phyloP scores from a whole-genome alignment of 306 rosid species.

The Erythrophleum fordii region DNA sequence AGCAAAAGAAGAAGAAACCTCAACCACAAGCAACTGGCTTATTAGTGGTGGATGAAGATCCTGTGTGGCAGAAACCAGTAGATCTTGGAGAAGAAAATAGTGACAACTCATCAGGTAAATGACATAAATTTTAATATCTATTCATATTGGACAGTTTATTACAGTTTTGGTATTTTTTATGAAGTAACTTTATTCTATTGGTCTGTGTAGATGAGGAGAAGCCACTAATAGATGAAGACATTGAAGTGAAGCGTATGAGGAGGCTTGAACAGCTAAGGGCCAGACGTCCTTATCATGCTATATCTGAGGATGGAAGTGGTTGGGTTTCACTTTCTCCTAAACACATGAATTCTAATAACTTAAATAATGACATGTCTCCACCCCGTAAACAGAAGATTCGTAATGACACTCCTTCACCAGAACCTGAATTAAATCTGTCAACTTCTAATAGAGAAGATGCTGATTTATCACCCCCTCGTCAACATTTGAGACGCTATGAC shows the following conservation, averaged over 20 bases:
- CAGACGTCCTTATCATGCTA: slow-evolving; percentile 62
- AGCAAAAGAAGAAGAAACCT: slow-evolving; percentile 45
- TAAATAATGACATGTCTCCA: slow-evolving; percentile 65
- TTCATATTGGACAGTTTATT: slow-evolving; percentile 6
- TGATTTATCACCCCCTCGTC: slow-evolving; percentile 62
- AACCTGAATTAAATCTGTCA: slow-evolving; percentile 46
- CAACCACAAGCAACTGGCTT: slow-evolving; percentile 59
- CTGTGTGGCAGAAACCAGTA: slow-evolving; percentile 86
- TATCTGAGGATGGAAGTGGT: slow-evolving; percentile 96
- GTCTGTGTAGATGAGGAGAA: slow-evolving; percentile 63
- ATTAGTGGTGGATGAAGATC: slow-evolving; percentile 82
- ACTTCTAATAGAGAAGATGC: slow-evolving; percentile 37
- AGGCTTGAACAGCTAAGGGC: slow-evolving; percentile 81
- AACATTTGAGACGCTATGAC: slow-evolving; percentile 39
- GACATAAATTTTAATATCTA: background rate
- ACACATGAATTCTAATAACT: slow-evolving; percentile 28
- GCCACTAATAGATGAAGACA: slow-evolving; percentile 77
- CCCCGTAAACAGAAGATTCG: slow-evolving; percentile 57
- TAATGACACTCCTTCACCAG: slow-evolving; percentile 69
- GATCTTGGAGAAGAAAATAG: slow-evolving; percentile 63
- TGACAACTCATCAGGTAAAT: slow-evolving; percentile 56
- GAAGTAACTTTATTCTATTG: slow-evolving; percentile 4
- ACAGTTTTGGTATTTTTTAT: background rate
- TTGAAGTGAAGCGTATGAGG: slow-evolving; percentile 89
- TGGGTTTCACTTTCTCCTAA: slow-evolving; percentile 79